A percentile compares a stretch with the other conserved stretches of the same genome.
Evolutionary conservation across 495 filamentous ascomycete species (phyloP).

Genomic region (Jackrogersella multiformis): DNA sequence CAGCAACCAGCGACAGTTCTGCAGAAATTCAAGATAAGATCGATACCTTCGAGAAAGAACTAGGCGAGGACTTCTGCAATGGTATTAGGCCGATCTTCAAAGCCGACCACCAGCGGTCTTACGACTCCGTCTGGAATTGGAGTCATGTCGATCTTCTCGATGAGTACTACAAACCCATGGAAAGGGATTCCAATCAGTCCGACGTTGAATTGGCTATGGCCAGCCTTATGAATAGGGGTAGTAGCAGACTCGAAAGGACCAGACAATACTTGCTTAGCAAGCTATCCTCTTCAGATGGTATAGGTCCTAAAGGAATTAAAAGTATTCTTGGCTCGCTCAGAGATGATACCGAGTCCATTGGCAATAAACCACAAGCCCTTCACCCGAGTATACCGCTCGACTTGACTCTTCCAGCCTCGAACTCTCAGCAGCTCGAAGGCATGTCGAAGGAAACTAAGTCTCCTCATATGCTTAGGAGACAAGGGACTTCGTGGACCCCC

Average conservation of each 20-base stretch:
- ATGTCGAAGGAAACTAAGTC: slow-evolving; percentile 4
- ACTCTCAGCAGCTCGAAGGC: background rate
- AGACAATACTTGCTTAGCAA: slow-evolving; percentile 29
- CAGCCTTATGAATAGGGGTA: slow-evolving; percentile 17
- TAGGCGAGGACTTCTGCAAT: slow-evolving; percentile 84
- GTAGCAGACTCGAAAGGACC: slow-evolving; percentile 27
- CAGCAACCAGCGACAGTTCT: slow-evolving; percentile 66
- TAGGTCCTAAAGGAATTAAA: background rate
- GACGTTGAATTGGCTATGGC: slow-evolving; percentile 18
- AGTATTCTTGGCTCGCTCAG: slow-evolving; percentile 14
- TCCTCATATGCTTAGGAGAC: slow-evolving; percentile 31
- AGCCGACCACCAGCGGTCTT: slow-evolving; percentile 81
- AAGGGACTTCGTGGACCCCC: slow-evolving; percentile 78
- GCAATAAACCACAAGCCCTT: background rate
- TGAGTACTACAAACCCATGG: slow-evolving; percentile 95
- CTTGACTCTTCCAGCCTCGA: background rate
- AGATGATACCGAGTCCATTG: background rate
- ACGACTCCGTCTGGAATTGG: slow-evolving; percentile 95
- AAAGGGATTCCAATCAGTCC: slow-evolving; percentile 82
- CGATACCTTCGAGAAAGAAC: slow-evolving; percentile 83
- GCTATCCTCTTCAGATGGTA: slow-evolving; percentile 2
- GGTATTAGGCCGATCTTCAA: slow-evolving; percentile 87
- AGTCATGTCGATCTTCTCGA: slow-evolving; percentile 84
- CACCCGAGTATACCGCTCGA: background rate
- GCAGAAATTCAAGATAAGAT: slow-evolving; percentile 75